phyloP scores from a whole-genome alignment of 2,329 filamentous ascomycete species.

The Aspergillus sp. region DNA sequence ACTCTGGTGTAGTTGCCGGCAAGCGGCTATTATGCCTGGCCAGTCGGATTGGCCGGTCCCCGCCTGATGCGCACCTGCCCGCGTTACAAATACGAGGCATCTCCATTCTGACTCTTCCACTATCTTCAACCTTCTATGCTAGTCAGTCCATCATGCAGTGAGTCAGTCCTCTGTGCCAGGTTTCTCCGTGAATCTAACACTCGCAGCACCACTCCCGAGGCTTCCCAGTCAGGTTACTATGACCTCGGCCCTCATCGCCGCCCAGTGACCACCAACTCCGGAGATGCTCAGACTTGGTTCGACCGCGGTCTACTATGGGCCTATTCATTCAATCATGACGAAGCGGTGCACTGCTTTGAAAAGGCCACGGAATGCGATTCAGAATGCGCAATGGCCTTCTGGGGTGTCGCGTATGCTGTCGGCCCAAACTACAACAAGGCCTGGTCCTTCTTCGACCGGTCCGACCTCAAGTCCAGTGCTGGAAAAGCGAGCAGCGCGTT shows the following conservation, averaged over 20 bases:
- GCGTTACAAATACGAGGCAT: no score
- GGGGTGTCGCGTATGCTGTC: constrained; percentile 47
- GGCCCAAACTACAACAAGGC: constrained; percentile 72
- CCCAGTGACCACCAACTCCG: constrained; percentile 19
- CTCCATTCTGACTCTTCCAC: no score
- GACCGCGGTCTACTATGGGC: constrained; percentile 30
- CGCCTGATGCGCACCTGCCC: no score
- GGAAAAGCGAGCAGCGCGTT: constrained; percentile 36
- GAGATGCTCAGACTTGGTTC: constrained; percentile 30
- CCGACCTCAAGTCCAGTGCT: constrained; percentile 45
- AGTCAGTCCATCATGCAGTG: no score
- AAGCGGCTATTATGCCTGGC: no score
- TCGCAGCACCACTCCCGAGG: not conserved
- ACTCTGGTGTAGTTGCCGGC: no score
- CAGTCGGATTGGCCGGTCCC: no score
- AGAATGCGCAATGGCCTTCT: constrained; percentile 25
- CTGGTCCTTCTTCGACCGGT: constrained; percentile 57
- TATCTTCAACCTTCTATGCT: no score
- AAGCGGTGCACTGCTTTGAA: constrained; percentile 22
- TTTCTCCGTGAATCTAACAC: not conserved
- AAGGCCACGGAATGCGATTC: constrained; percentile 17
- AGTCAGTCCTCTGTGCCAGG: not conserved
- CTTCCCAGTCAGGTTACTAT: no score
- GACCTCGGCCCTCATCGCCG: constrained; percentile 28
- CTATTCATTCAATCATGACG: constrained; percentile 30